Conservation (phyloP, 441 rosid species). For the Syzygium syzygioides region DNA sequence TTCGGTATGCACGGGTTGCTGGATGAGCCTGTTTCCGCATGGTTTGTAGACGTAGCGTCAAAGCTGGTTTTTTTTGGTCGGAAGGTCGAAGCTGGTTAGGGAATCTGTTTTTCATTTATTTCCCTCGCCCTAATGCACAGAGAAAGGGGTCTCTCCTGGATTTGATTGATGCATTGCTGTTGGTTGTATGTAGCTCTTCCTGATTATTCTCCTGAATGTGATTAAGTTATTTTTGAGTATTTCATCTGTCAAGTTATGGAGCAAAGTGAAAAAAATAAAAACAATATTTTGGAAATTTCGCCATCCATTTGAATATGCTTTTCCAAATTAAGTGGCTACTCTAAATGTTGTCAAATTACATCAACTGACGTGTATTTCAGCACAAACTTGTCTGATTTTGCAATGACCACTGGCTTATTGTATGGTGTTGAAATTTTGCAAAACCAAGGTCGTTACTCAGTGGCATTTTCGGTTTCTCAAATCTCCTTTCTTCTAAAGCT, state of each 20-base stretch:
- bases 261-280: too few relatives aligned
- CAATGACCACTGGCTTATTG: not conserved
- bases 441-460: not conserved
- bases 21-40: conserved; percentile 17
- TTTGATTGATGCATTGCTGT: not conserved
- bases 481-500: not conserved
- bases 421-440: not conserved
- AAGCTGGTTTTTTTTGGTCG: conserved; percentile 2
- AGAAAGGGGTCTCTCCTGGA: not conserved
- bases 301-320: not conserved
- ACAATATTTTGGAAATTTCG: too few relatives aligned
- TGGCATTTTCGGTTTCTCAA: not conserved
- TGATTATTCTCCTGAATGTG: not conserved
- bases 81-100: conserved; percentile 18
- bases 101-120: conserved; percentile 24
- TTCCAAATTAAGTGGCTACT: not conserved
- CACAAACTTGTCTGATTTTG: not conserved
- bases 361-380: not conserved
- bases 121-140: conserved; percentile 22
- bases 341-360: not conserved
- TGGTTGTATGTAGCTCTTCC: not conserved
- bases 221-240: not conserved
- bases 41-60: conserved; percentile 7
- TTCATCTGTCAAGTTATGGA: not conserved
- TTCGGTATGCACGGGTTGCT: conserved; percentile 12